Percentiles rank a stretch among this genome's conserved stretches.
Evolutionary conservation across 768 basidiomycete genomes (phyloP).

Genomic region (Termitomyces eurrhizus): DNA sequence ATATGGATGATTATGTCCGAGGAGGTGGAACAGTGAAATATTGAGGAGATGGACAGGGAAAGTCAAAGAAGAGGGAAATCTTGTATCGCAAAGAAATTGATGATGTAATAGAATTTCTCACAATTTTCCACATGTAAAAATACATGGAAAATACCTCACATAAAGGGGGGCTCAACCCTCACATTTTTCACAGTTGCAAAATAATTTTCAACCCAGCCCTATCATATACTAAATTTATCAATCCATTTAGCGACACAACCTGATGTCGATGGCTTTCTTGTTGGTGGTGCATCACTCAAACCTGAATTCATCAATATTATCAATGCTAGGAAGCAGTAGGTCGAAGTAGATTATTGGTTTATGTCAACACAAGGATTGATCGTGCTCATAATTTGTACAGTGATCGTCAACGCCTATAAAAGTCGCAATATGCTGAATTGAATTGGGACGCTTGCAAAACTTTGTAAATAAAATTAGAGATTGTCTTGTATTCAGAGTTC

Average conservation of each 20-base stretch:
- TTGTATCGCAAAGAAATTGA: no score
- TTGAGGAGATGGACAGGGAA: no score
- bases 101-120: no score
- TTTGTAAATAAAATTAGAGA: background rate
- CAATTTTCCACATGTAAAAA: no score
- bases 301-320: conserved; percentile 94
- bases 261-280: conserved; percentile 97
- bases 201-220: no score
- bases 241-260: conserved; percentile 54
- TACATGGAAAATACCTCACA: no score
- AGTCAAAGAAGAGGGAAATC: no score
- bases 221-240: background rate
- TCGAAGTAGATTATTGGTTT: background rate
- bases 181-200: no score
- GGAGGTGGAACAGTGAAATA: no score
- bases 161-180: no score
- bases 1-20: no score
- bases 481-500: background rate
- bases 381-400: background rate
- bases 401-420: conserved; percentile 1
- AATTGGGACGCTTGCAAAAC: background rate
- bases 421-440: background rate
- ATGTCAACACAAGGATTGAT: background rate
- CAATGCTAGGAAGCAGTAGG: conserved; percentile 46
- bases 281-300: conserved; percentile 96